Conservation (phyloP, 1,139 yeast species). For the Tardiomyces digboiensis region DNA sequence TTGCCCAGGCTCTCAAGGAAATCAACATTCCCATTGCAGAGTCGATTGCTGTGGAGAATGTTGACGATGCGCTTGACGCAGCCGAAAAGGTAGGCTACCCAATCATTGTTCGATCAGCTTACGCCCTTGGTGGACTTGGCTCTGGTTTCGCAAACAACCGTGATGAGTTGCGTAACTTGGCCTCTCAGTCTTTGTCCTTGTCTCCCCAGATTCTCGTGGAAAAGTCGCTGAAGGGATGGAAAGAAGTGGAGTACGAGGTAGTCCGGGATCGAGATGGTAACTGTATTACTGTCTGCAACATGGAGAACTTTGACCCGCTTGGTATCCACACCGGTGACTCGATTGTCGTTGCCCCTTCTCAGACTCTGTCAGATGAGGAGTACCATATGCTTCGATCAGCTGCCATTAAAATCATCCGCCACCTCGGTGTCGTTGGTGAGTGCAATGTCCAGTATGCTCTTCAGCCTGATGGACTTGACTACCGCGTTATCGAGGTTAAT, state of each 20-base stretch:
- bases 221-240: slow-evolving; percentile 98
- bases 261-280: slow-evolving; percentile 96
- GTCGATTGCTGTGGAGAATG: slow-evolving; percentile 88
- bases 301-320: slow-evolving; percentile 98
- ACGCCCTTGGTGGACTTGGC: slow-evolving; percentile 96
- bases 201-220: slow-evolving; percentile 96
- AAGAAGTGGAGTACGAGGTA: slow-evolving; percentile 97
- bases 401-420: slow-evolving; percentile 95
- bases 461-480: slow-evolving; percentile 85
- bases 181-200: slow-evolving; percentile 79
- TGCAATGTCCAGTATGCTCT: slow-evolving; percentile 98
- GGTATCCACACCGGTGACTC: slow-evolving; percentile 99
- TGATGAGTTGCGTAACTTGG: slow-evolving; percentile 73
- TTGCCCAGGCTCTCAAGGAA: slow-evolving; percentile 90
- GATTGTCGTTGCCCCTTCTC: slow-evolving; percentile 98
- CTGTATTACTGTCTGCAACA: slow-evolving; percentile 98
- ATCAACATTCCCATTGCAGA: slow-evolving; percentile 94
- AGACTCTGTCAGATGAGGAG: slow-evolving; percentile 94
- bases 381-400: slow-evolving; percentile 98
- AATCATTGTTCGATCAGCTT: slow-evolving; percentile 95
- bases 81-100: slow-evolving; percentile 90
- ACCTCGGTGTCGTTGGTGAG: slow-evolving; percentile 98
- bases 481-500: slow-evolving; percentile 95
- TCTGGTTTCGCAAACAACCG: slow-evolving; percentile 91
- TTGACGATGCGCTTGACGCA: slow-evolving; percentile 86